These are phyloP conservation scores for Plasmopara halstedii DNA, from an alignment of 352 stramenopile genomes.

Conservation along the genomic window DNA sequence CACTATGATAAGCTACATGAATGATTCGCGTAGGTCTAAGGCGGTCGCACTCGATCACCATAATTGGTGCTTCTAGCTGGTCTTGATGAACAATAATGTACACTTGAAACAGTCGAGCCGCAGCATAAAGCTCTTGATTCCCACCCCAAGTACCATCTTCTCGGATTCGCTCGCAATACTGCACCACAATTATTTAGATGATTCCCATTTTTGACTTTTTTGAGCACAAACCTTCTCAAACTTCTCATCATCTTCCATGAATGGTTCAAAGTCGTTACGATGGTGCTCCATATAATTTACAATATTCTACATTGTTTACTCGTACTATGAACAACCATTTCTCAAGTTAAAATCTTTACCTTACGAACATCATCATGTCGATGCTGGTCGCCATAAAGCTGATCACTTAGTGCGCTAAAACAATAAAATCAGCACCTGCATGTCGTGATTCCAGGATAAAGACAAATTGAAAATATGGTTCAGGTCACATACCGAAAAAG, in stretches of 20 bases:
- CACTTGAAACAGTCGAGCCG: conserved; percentile 57
- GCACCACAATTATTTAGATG: neutral
- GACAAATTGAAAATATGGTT: neutral
- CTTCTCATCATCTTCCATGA: conserved; percentile 84
- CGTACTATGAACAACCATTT: neutral
- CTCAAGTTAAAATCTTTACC: conserved; percentile 20
- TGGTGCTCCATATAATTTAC: conserved; percentile 67
- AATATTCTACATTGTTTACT: conserved; percentile 34
- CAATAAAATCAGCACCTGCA: conserved; percentile 3
- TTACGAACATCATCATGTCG: conserved; percentile 59
- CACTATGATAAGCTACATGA: conserved; percentile 62
- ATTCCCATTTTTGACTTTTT: neutral
- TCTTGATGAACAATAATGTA: conserved; percentile 77
- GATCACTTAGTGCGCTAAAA: conserved; percentile 56
- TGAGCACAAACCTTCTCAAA: conserved; percentile 57
- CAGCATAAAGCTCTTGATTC: conserved; percentile 76
- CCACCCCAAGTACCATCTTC: conserved; percentile 76
- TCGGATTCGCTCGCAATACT: conserved; percentile 77
- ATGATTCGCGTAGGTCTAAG: conserved; percentile 39
- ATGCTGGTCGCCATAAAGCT: conserved; percentile 68
- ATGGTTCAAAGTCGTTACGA: conserved; percentile 71
- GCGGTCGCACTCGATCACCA: conserved; percentile 69
- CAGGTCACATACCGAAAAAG: conserved; percentile 53
- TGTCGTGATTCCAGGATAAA: neutral
- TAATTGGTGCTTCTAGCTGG: conserved; percentile 27